These are phyloP conservation scores for Syzygium aqueum DNA, from an alignment of 345 rosid genomes.

Conservation along the genomic window DNA sequence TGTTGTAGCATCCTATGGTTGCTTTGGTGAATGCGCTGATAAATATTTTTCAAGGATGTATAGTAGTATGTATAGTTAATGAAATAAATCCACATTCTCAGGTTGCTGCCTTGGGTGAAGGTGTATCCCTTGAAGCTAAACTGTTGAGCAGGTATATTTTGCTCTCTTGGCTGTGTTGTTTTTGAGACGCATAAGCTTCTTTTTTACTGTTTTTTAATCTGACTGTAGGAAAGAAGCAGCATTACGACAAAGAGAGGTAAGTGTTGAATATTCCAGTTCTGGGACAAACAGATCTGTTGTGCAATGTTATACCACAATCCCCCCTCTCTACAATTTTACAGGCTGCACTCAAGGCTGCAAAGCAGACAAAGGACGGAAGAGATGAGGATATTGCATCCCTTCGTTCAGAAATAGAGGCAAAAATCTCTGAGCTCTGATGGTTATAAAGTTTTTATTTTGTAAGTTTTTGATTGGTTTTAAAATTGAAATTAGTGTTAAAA, in stretches of 20 bases:
- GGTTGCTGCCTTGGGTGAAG: constrained; percentile 98
- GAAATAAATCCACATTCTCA: constrained; percentile 7
- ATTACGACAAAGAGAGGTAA: constrained; percentile 82
- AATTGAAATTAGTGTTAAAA: constrained; percentile 4
- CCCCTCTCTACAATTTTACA: constrained; percentile 11
- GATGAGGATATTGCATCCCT: constrained; percentile 69
- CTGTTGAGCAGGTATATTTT: constrained; percentile 65
- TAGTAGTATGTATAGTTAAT: not conserved
- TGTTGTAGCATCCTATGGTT: not conserved
- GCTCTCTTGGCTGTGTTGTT: not conserved
- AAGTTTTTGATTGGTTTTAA: constrained; percentile 5
- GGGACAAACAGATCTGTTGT: not conserved
- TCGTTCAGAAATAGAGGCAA: constrained; percentile 77
- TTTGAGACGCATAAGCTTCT: not conserved
- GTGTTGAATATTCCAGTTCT: not conserved
- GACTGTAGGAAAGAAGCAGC: constrained; percentile 82
- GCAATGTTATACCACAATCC: not conserved
- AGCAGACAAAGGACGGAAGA: constrained; percentile 61
- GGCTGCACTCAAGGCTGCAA: constrained; percentile 93
- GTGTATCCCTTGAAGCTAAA: constrained; percentile 93
- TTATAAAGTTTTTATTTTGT: constrained; percentile 2
- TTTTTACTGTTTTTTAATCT: not conserved
- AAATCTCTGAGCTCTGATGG: not conserved
- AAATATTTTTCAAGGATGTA: not conserved
- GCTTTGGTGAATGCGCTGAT: not conserved